These are phyloP conservation scores for Trametes sanguinea DNA, from an alignment of 768 basidiomycete genomes.

Conservation along the genomic window DNA sequence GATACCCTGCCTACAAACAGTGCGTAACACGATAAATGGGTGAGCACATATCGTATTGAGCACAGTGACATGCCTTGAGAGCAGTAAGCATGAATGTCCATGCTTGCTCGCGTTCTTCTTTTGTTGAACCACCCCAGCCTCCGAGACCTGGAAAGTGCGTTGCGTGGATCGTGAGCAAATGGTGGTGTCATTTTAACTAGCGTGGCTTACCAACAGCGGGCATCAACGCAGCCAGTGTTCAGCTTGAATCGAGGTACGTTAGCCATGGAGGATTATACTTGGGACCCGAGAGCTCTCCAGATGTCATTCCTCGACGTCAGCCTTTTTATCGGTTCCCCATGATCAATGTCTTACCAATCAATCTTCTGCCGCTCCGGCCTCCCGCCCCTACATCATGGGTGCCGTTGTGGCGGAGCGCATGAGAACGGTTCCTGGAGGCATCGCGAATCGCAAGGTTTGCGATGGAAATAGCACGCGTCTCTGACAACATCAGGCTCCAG, in stretches of 20 bases:
- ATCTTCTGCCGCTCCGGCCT: not conserved
- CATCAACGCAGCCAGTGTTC: constrained; percentile 44
- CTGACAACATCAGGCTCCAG: too few relatives aligned
- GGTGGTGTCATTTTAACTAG: not conserved
- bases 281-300: not conserved
- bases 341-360: constrained; percentile 11
- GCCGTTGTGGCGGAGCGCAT: not conserved
- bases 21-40: not conserved
- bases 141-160: constrained; percentile 39
- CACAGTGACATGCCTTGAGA: constrained; percentile 34
- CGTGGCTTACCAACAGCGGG: constrained; percentile 41
- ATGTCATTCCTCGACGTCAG: not conserved
- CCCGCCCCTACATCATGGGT: not conserved
- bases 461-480: too few relatives aligned
- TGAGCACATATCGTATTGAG: not conserved
- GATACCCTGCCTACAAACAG: constrained; percentile 27
- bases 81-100: constrained; percentile 44
- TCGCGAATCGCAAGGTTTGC: too few relatives aligned
- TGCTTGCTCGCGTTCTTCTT: constrained; percentile 37
- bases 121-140: constrained; percentile 39
- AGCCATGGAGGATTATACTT: constrained; percentile 23
- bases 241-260: constrained; percentile 37
- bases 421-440: not conserved
- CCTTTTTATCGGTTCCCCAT: constrained; percentile 3
- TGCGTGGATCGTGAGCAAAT: not conserved